Evolutionary conservation across 2,329 filamentous ascomycete species (phyloP).

Genomic region (Colletotrichum australisinense): DNA sequence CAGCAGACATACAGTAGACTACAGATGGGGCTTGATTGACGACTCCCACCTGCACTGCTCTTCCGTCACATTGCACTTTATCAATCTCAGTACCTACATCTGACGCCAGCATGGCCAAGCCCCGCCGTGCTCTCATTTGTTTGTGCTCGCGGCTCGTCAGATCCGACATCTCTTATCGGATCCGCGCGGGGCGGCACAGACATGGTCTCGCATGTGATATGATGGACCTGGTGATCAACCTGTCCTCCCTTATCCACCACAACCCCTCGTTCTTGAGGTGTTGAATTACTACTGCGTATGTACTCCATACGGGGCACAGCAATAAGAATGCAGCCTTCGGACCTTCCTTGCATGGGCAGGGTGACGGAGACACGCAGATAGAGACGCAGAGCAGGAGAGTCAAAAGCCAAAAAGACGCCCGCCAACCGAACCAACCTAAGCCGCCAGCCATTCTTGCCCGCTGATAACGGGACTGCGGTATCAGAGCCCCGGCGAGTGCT

Average conservation of each 20-base stretch:
- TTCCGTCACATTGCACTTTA: not conserved
- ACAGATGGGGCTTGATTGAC: too few relatives aligned
- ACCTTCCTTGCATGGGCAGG: not conserved
- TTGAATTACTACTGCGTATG: too few relatives aligned
- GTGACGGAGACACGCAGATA: not conserved
- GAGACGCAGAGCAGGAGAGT: not conserved
- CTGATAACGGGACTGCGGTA: slow-evolving; percentile 23
- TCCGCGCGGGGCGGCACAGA: not conserved
- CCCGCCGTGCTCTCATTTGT: not conserved
- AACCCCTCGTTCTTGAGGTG: not conserved
- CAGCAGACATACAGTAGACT: too few relatives aligned
- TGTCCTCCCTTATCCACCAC: not conserved
- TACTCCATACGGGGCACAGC: not conserved
- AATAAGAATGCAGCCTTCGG: not conserved
- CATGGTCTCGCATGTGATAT: not conserved
- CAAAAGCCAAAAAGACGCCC: not conserved
- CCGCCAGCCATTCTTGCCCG: not conserved
- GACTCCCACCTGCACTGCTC: not conserved
- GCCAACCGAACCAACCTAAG: slow-evolving; percentile 4
- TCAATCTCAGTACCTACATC: not conserved
- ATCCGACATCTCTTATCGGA: not conserved
- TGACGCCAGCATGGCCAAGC: not conserved
- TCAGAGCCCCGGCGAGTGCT: slow-evolving; percentile 8
- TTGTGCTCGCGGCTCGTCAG: not conserved
- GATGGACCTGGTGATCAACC: not conserved